Evolutionary conservation across 2,329 filamentous ascomycete species (phyloP).

Genomic region (Hyphodiscus sp.): DNA sequence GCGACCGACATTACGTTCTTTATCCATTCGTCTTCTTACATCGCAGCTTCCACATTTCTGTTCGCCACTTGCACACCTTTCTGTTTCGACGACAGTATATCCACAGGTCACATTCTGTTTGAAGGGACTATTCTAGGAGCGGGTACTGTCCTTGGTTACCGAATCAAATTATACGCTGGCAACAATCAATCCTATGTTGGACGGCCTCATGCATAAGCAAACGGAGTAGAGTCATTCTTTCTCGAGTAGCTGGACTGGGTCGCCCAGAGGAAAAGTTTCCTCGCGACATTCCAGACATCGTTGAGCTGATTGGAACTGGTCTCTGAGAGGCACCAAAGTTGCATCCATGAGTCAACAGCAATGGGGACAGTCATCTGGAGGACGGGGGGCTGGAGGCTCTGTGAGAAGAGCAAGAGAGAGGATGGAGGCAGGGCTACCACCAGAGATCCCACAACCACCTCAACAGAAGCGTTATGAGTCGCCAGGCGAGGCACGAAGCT

Average conservation of each 20-base stretch:
- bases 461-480: conserved; percentile 15
- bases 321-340: conserved; percentile 1
- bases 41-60: conserved; percentile 15
- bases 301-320: not conserved
- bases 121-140: not conserved
- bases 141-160: not conserved
- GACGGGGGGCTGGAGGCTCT: conserved; percentile 38
- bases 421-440: conserved; percentile 37
- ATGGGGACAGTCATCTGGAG: conserved; percentile 18
- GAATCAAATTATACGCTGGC: conserved; percentile 6
- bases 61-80: conserved; percentile 1
- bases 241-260: conserved; percentile 17
- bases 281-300: not conserved
- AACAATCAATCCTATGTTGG: conserved; percentile 13
- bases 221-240: conserved; percentile 19
- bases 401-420: conserved; percentile 49
- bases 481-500: conserved; percentile 10
- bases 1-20: conserved; percentile 26
- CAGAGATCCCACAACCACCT: conserved; percentile 21
- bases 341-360: conserved; percentile 26
- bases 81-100: not conserved
- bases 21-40: conserved; percentile 17
- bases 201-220: conserved; percentile 30
- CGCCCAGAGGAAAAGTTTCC: conserved; percentile 1
- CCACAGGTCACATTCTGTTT: not conserved